Evolutionary conservation across 441 rosid species (phyloP).

Genomic region (Erodium moschatum): DNA sequence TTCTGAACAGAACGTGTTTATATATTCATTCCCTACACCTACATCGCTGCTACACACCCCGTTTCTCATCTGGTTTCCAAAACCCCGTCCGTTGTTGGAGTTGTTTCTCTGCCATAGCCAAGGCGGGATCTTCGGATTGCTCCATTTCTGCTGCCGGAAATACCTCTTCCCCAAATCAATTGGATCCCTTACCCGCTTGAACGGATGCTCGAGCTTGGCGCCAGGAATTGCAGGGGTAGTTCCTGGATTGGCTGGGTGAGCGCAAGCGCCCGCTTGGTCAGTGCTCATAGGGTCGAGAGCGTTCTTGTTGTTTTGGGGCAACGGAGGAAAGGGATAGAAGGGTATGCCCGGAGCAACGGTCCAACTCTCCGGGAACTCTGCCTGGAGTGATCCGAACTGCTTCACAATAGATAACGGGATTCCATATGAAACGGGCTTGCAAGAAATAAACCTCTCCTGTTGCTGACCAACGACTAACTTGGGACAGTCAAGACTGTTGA

Average conservation of each 20-base stretch:
- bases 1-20: too few relatives aligned
- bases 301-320: conserved; percentile 33
- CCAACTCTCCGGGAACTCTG: conserved; percentile 46
- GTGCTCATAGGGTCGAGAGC: too few relatives aligned
- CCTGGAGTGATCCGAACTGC: conserved; percentile 37
- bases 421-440: conserved; percentile 71
- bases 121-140: conserved; percentile 29
- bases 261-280: too few relatives aligned
- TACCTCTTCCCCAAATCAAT: conserved; percentile 35
- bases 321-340: conserved; percentile 86
- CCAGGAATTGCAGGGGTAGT: not conserved
- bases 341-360: conserved; percentile 76
- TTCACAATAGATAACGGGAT: conserved; percentile 59
- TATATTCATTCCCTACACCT: too few relatives aligned
- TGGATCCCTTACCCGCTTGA: conserved; percentile 40
- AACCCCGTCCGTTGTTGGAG: conserved; percentile 26
- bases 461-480: conserved; percentile 38
- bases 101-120: conserved; percentile 35
- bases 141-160: conserved; percentile 75
- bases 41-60: too few relatives aligned
- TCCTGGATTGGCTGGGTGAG: too few relatives aligned
- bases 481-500: not conserved
- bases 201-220: conserved; percentile 26
- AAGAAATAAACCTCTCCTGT: conserved; percentile 54
- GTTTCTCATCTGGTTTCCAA: conserved; percentile 13